Conservation (phyloP, 1,284 basidiomycete genomes). For the Sphaerobolus stellatus region DNA sequence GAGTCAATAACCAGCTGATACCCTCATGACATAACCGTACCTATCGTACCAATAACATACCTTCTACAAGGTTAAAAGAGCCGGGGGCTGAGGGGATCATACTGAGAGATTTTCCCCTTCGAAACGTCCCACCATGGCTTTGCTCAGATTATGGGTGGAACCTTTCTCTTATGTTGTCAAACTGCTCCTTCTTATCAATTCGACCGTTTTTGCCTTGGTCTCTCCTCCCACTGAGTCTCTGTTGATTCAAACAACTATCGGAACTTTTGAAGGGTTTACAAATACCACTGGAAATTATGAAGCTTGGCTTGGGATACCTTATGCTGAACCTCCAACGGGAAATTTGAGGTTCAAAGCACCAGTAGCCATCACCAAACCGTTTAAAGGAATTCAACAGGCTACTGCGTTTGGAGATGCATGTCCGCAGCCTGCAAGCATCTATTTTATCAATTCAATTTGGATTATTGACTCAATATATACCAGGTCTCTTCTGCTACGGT, state of each 20-base stretch:
- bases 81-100: too few species aligned
- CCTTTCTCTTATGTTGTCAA: too few species aligned
- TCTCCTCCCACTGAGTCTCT: too few species aligned
- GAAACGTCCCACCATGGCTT: too few species aligned
- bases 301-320: conserved; percentile 52
- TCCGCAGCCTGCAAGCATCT: conserved; percentile 8
- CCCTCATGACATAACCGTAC: too few species aligned
- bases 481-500: conserved; percentile 24
- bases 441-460: not conserved
- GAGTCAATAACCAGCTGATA: too few species aligned
- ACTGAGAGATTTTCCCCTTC: too few species aligned
- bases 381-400: conserved; percentile 1
- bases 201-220: too few species aligned
- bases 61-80: too few species aligned
- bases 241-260: conserved; percentile 7
- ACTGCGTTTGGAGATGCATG: conserved; percentile 8
- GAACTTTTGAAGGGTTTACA: conserved; percentile 3
- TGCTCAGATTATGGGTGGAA: too few species aligned
- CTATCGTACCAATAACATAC: too few species aligned
- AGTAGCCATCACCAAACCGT: conserved; percentile 13
- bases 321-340: conserved; percentile 42
- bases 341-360: conserved; percentile 41
- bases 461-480: not conserved
- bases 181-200: too few species aligned
- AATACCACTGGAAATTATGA: conserved; percentile 49